phyloP scores from a whole-genome alignment of 441 rosid genomes.

The Aleurites moluccanus region DNA sequence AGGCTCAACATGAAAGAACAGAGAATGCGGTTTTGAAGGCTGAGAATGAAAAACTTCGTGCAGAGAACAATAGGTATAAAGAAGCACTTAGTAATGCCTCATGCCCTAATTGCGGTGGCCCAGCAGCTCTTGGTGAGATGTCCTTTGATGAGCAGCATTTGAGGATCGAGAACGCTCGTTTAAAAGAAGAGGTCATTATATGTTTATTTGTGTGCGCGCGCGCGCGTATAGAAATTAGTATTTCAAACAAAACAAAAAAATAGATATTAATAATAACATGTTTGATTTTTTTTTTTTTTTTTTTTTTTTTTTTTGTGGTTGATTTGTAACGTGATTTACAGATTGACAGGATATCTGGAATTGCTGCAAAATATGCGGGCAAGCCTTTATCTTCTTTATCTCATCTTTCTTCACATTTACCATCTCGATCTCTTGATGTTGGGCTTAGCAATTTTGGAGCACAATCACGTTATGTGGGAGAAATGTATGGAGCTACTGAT shows the following conservation, averaged over 20 bases:
- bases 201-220: too few relatives aligned
- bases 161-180: constrained; percentile 84
- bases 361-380: constrained; percentile 89
- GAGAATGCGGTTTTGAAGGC: constrained; percentile 70
- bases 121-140: constrained; percentile 92
- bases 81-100: constrained; percentile 81
- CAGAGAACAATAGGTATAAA: constrained; percentile 81
- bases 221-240: too few relatives aligned
- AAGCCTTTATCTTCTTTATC: constrained; percentile 65
- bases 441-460: constrained; percentile 60
- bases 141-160: constrained; percentile 95
- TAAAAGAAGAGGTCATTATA: constrained; percentile 76
- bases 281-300: background rate
- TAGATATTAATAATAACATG: background rate
- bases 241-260: too few relatives aligned
- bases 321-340: constrained; percentile 21
- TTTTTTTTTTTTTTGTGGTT: background rate
- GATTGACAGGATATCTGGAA: constrained; percentile 89
- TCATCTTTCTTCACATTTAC: constrained; percentile 47
- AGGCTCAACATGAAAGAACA: constrained; percentile 90
- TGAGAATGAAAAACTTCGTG: constrained; percentile 83
- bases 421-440: constrained; percentile 69
- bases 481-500: constrained; percentile 67
- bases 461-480: constrained; percentile 70
- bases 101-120: constrained; percentile 96